A percentile compares a stretch with the other conserved stretches of the same genome.
phyloP scores from a whole-genome alignment of 169 alveolate genomes.

The Plasmodium vivax region DNA sequence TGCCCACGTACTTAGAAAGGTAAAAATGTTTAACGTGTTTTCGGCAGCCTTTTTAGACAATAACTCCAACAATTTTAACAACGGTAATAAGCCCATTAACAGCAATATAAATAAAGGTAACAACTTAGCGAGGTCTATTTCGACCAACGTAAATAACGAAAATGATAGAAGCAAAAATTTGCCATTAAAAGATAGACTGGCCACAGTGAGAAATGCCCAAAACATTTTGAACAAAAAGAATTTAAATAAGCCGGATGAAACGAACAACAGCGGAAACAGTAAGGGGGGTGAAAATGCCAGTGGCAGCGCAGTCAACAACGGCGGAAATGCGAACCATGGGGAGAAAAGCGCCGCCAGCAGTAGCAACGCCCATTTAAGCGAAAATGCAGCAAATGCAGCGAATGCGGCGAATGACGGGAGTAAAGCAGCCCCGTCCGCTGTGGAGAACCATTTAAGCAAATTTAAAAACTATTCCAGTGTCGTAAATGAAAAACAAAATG shows the following conservation, averaged over 20 bases:
- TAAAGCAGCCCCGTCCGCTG: conserved; percentile 1
- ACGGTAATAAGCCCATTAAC: conserved; percentile 45
- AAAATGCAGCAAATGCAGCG: conserved; percentile 18
- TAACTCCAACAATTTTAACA: conserved; percentile 14
- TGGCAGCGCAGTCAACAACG: not conserved
- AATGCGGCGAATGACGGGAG: conserved; percentile 18
- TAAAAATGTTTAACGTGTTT: conserved; percentile 72
- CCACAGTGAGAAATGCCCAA: conserved; percentile 70
- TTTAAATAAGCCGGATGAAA: conserved; percentile 57
- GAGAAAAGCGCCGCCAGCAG: conserved; percentile 11
- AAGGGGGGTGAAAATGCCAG: not conserved
- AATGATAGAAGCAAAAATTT: conserved; percentile 64
- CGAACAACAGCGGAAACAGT: conserved; percentile 8
- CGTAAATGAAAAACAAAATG: conserved; percentile 71
- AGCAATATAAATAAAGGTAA: conserved; percentile 40
- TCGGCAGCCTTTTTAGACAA: conserved; percentile 73
- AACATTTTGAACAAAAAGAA: conserved; percentile 61
- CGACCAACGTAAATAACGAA: conserved; percentile 60
- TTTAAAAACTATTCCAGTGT: conserved; percentile 73
- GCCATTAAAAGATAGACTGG: conserved; percentile 70
- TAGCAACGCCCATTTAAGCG: not conserved
- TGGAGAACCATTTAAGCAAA: conserved; percentile 18
- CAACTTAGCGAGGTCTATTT: conserved; percentile 32
- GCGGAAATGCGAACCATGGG: not conserved
- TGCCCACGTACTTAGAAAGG: conserved; percentile 8